Evolutionary conservation across 768 basidiomycete genomes (phyloP).

Genomic region (Wakefieldia striispora): DNA sequence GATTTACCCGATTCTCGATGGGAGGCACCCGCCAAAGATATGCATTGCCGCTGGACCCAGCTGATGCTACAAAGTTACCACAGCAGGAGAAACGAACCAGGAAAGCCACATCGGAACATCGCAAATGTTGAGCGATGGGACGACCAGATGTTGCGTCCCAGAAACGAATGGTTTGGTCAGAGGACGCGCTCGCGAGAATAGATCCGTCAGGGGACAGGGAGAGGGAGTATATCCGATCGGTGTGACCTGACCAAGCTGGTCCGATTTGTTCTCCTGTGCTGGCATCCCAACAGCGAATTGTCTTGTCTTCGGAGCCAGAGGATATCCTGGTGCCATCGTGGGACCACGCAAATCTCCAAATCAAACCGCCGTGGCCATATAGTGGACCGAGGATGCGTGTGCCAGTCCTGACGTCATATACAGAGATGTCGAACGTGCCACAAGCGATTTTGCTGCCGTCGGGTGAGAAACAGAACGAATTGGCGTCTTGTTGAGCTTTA

Average conservation of each 20-base stretch:
- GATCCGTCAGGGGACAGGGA: slow-evolving; percentile 2
- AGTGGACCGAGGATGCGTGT: background rate
- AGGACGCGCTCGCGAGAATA: slow-evolving; percentile 1
- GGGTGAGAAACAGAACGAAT: background rate
- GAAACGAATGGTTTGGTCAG: slow-evolving; percentile 1
- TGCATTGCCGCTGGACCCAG: background rate
- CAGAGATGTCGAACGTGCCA: background rate
- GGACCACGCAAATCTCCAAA: slow-evolving; percentile 11
- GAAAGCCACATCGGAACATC: background rate
- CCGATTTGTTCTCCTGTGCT: slow-evolving; percentile 1
- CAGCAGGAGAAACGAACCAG: slow-evolving; percentile 7
- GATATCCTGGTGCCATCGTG: slow-evolving; percentile 9
- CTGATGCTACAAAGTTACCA: slow-evolving; percentile 1
- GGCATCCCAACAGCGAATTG: slow-evolving; percentile 6
- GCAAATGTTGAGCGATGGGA: background rate
- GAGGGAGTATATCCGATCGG: background rate
- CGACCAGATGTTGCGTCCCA: background rate
- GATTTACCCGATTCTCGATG: no score
- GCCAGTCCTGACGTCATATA: background rate
- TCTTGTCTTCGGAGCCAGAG: background rate
- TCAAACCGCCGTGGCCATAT: background rate
- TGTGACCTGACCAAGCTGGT: slow-evolving; percentile 15
- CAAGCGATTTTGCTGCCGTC: background rate
- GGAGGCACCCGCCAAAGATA: slow-evolving; percentile 2
- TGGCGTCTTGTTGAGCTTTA: no score